Evolutionary conservation across 2,329 filamentous ascomycete genomes (phyloP).

Genomic region (Arthroderma uncinatum): DNA sequence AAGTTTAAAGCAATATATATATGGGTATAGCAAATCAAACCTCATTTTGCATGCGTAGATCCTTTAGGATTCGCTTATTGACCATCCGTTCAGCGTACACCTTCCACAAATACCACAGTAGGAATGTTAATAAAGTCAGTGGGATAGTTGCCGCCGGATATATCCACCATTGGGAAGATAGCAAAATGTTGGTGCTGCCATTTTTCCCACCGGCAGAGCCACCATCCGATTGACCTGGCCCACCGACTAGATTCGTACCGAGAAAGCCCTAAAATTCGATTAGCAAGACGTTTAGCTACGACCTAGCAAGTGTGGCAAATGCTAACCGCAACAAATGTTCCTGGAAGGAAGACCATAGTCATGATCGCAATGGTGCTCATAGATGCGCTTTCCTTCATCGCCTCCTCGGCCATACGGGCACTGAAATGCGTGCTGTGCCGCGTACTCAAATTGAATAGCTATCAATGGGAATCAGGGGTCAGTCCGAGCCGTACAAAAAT

Average conservation of each 20-base stretch:
- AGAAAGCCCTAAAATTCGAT: constrained; percentile 7
- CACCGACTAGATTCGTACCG: constrained; percentile 8
- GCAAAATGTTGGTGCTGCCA: not conserved
- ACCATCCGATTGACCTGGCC: not conserved
- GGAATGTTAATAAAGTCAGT: constrained; percentile 11
- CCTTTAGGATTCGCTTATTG: constrained; percentile 5
- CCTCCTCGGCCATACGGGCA: constrained; percentile 13
- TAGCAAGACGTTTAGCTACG: not conserved
- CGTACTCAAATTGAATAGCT: constrained; percentile 11
- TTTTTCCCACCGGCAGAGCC: not conserved
- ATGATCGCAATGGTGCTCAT: constrained; percentile 33
- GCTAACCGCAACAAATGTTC: constrained; percentile 29
- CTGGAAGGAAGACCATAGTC: constrained; percentile 34
- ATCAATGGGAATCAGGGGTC: not conserved
- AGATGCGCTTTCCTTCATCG: constrained; percentile 24
- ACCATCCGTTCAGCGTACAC: constrained; percentile 11
- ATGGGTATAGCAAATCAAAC: not conserved
- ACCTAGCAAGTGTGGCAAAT: not conserved
- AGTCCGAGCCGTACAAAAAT: not conserved
- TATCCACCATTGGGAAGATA: constrained; percentile 14
- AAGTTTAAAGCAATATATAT: not conserved
- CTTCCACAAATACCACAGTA: constrained; percentile 10
- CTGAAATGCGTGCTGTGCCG: constrained; percentile 8
- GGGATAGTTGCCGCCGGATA: constrained; percentile 14
- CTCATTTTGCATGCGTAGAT: not conserved